Evolutionary conservation across 2,329 filamentous ascomycete genomes (phyloP), one percentile per base, ranked within the genome.

Genomic region (Penicillium sp.): DNA sequence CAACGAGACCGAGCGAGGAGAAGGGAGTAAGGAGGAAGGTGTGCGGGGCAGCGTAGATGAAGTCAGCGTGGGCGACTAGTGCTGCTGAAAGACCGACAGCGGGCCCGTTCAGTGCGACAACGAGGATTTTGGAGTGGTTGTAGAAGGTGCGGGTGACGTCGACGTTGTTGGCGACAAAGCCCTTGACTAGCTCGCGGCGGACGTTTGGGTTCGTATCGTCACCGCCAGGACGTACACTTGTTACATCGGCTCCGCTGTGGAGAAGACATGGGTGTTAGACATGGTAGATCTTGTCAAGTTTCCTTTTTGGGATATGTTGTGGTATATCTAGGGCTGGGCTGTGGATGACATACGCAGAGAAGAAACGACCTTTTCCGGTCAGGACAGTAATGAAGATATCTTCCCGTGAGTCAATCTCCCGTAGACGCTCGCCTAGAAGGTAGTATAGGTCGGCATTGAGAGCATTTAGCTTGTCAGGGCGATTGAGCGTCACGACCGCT

Each of bases 1-100:
- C 83, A 0, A 97, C 92, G 1, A 99, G 83, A 1, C 94, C 93
- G 1, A 97, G 82, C 1, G 89, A 93, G 5, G 87, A 88, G 76
- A 97, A 97, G 4, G 94, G 94, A 1, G 92, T 96, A 27, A 97
- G 85, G 27, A 97, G 80, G 75, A 91, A 99, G 31, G 91, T 79
- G 63, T 88, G 82, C 0, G 92, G 91, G 0, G 88, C 81, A 69
- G 84, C 86, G 80, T 97, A 97, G 72, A 97, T 84, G 78, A 97
- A 97, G 79, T 97, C 94, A 25, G 89, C 89, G 72, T 90, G 89
- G 29, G 86, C 87, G 55, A 91, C 79, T 0, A 97, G 76, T 0
- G 93, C 92, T 1, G 93, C 94, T 2, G 88, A 89, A 32, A 97
- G 86, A 6, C 94, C 94, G 50, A 99, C 82, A 12, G 86, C 91